Evolutionary conservation across 257 asterid genomes (phyloP).

Genomic region (Gynochthodes officinalis): DNA sequence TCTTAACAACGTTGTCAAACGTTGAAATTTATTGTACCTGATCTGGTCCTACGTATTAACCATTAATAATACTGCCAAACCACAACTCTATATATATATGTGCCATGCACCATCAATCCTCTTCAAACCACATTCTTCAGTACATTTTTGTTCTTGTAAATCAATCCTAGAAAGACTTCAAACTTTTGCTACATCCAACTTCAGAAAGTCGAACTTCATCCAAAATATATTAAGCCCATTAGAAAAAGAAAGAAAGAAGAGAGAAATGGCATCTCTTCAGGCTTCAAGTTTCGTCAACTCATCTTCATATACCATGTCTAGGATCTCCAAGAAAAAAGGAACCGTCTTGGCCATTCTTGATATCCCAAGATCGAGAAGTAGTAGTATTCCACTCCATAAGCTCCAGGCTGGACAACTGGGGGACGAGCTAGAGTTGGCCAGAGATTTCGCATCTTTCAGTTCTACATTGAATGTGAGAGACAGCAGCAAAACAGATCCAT

Average conservation of each 20-base stretch:
- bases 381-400: conserved; percentile 7
- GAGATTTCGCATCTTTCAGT: background rate
- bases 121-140: background rate
- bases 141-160: too few relatives aligned
- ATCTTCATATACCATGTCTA: background rate
- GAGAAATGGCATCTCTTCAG: conserved; percentile 23
- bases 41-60: too few relatives aligned
- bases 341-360: conserved; percentile 10
- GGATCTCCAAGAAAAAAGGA: background rate
- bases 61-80: too few relatives aligned
- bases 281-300: background rate
- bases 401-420: background rate
- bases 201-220: background rate
- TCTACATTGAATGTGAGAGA: too few relatives aligned
- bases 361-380: conserved; percentile 2
- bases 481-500: conserved; percentile 20
- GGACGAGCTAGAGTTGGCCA: background rate
- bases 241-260: too few relatives aligned
- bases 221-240: too few relatives aligned
- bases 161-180: too few relatives aligned
- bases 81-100: background rate
- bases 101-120: background rate
- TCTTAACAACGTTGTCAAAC: conserved; percentile 24
- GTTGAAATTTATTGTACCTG: conserved; percentile 13
- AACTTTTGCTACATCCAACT: background rate